Conservation (phyloP, 208 protist genomes). For the Trypanosoma caninum region DNA sequence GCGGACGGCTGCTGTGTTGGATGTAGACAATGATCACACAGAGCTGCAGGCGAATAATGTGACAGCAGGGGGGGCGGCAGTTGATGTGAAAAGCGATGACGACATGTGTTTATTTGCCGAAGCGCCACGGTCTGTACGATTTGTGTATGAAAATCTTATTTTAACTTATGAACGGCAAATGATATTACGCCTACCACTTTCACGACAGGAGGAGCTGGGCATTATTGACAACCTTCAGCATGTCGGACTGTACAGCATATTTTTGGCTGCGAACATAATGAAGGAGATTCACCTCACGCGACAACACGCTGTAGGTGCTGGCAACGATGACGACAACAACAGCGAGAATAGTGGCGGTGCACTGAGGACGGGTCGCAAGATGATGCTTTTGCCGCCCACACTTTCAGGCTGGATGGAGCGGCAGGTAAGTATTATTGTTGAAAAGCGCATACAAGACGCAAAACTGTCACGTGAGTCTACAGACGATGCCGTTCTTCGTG, state of each 20-base stretch:
- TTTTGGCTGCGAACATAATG: constrained; percentile 44
- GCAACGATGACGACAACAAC: background rate
- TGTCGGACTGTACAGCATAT: constrained; percentile 57
- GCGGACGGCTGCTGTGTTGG: background rate
- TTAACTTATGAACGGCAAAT: constrained; percentile 58
- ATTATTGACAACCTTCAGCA: constrained; percentile 29
- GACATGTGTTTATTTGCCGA: constrained; percentile 12
- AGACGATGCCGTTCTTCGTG: constrained; percentile 42
- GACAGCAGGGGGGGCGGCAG: background rate
- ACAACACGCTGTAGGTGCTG: background rate
- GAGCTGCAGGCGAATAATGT: background rate
- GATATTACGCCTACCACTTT: constrained; percentile 31
- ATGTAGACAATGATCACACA: background rate
- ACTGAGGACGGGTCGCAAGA: background rate
- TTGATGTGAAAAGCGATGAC: constrained; percentile 21
- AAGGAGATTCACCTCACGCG: constrained; percentile 37
- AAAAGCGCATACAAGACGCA: constrained; percentile 20
- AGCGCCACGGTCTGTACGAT: constrained; percentile 24
- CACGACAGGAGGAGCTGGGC: constrained; percentile 25
- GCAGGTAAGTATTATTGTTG: constrained; percentile 24
- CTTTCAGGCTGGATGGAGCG: constrained; percentile 46
- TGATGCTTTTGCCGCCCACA: background rate
- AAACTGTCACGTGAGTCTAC: constrained; percentile 25
- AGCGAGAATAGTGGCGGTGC: no score
- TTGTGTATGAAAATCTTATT: constrained; percentile 64